Conservation (phyloP, 192 early-diverging fungal genomes). For the Backusella luteola region DNA sequence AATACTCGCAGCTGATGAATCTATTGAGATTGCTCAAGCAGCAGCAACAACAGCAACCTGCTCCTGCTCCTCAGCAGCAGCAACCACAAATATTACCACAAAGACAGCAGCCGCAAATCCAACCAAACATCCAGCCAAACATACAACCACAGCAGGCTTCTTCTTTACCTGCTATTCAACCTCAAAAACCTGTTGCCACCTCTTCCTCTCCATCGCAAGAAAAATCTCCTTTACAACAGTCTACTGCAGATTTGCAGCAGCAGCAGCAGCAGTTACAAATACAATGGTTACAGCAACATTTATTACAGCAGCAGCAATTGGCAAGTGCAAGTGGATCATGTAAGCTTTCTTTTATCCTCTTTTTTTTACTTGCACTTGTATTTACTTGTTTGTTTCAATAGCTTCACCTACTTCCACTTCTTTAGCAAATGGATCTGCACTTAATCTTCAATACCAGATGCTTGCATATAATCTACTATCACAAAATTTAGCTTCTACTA, state of each 20-base stretch:
- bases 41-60: conserved; percentile 28
- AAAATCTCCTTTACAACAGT: background rate
- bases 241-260: background rate
- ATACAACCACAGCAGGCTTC: background rate
- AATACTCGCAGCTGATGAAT: conserved; percentile 67
- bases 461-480: conserved; percentile 20
- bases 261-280: conserved; percentile 22
- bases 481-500: background rate
- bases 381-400: background rate
- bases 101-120: conserved; percentile 2
- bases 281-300: conserved; percentile 15
- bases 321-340: background rate
- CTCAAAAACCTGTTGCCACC: background rate
- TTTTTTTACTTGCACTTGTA: background rate
- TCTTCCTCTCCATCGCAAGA: background rate
- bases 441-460: conserved; percentile 25
- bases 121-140: background rate
- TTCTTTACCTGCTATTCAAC: conserved; percentile 4
- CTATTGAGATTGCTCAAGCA: conserved; percentile 44
- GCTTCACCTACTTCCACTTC: background rate
- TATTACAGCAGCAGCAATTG: conserved; percentile 22
- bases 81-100: conserved; percentile 13
- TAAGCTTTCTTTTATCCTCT: background rate
- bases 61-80: conserved; percentile 25
- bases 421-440: conserved; percentile 15